Evolutionary conservation across 805 yeast genomes (phyloP).

Genomic region (Candida loeiensis): DNA sequence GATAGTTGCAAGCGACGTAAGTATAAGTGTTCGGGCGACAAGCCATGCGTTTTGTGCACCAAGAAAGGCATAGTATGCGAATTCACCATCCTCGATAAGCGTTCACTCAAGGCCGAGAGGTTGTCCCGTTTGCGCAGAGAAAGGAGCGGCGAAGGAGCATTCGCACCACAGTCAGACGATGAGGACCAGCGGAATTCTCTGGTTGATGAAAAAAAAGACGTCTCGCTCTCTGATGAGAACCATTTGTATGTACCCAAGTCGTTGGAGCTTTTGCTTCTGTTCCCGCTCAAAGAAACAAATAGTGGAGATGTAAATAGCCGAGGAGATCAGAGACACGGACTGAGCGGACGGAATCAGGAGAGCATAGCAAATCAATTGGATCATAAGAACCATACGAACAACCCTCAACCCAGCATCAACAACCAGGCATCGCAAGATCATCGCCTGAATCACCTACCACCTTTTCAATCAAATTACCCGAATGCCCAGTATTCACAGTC

Average conservation of each 20-base stretch:
- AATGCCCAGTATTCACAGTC: no score
- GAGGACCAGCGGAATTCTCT: neutral
- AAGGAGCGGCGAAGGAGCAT: neutral
- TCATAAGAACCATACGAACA: no score
- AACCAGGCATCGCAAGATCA: no score
- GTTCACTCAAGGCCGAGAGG: conserved; percentile 21
- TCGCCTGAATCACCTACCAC: no score
- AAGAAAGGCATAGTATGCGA: conserved; percentile 20
- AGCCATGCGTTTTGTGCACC: conserved; percentile 19
- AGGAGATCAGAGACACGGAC: neutral
- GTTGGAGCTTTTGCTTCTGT: conserved; percentile 6
- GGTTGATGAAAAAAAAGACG: no score
- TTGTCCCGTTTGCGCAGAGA: conserved; percentile 12
- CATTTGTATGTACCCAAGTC: conserved; percentile 8
- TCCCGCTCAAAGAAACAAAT: conserved; percentile 3
- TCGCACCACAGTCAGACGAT: conserved; percentile 1
- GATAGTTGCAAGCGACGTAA: conserved; percentile 22
- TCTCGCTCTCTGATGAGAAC: no score
- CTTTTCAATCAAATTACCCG: no score
- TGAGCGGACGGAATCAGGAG: no score
- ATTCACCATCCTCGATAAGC: conserved; percentile 20
- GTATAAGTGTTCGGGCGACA: conserved; percentile 21
- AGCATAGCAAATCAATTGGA: no score
- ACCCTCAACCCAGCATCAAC: no score
- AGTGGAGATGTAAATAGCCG: neutral